Base-by-base conservation (phyloP, 1,284 basidiomycete species). In the Sporisorium exsertum region DNA sequence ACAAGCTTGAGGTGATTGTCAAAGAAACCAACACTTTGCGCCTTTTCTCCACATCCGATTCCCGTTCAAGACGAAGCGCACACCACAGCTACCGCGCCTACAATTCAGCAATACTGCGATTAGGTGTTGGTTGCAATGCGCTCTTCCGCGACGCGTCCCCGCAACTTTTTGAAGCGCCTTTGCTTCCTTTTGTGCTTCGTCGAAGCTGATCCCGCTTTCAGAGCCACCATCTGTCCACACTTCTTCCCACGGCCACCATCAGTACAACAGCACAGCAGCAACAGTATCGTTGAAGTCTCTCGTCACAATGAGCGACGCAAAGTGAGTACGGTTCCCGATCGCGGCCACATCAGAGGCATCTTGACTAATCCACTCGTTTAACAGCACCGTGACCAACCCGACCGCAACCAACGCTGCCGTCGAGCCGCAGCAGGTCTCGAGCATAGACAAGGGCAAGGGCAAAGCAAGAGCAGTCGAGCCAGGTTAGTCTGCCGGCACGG, bases 401-500 rank as follows among this genome's bases (percentile, higher is more conserved):
- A 29, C 52, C 37, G 43, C 45, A 32, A 24, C 29, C 37, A 47
- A 72, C 18, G 56, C 62, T 33, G 37, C 10, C 18, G 47, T 20
- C 52, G 64, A 67, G 20, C 40, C 47, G 22, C 56, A 56, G 37
- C 64, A 59, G 58, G 27, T 57, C 29, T 24, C 56, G 15, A 53
- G 64, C 22, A 33, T 58, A 5, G 63, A 73, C 64, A 78, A 78
- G 58, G 76, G 76, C 33, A 78, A 78, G 33, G 77, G 77, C 54
- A 78, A 78, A 26, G 75, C 59, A 40, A 72, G 58, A 43, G 72
- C 68, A n/a, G 40, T 70, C 24, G 73, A 69, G 51, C 51, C 65
- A 50, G 73, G 77, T 78, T 18, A 64, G 76, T 24, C 10, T 35
- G 9, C 0, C 20, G 16, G 29, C 16, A 22, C n/a, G 3, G 22